Percentiles rank a stretch among this genome's conserved stretches.
These are phyloP conservation scores for Penicillium herquei DNA, from an alignment of 495 filamentous ascomycete species.

Conservation along the genomic window DNA sequence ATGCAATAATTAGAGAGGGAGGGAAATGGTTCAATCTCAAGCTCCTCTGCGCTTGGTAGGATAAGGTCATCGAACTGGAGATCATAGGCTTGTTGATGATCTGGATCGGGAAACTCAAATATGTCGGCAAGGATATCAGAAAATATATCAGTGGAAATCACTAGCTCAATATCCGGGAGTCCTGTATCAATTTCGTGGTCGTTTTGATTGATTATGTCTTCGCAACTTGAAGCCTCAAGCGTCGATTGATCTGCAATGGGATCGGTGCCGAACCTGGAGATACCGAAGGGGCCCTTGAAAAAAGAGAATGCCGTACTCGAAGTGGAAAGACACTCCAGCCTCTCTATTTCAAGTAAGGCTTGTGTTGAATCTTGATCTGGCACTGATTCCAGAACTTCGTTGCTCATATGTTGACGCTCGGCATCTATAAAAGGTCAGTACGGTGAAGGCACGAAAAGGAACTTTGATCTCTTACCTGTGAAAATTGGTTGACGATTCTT, in stretches of 20 bases:
- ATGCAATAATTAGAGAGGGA: not conserved
- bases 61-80: not conserved
- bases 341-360: constrained; percentile 15
- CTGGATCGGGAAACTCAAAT: not conserved
- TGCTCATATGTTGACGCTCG: constrained; percentile 17
- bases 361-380: constrained; percentile 4
- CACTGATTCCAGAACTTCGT: constrained; percentile 3
- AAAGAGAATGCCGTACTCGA: not conserved
- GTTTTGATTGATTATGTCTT: not conserved
- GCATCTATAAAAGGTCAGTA: constrained; percentile 7
- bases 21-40: not conserved
- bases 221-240: not conserved
- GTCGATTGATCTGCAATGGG: not conserved
- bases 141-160: not conserved
- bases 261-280: constrained; percentile 2
- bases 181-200: not conserved
- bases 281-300: constrained; percentile 20
- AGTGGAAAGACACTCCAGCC: not conserved
- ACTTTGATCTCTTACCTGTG: constrained; percentile 6
- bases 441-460: not conserved
- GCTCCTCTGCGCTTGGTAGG: not conserved
- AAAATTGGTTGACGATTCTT: constrained; percentile 19
- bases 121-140: not conserved
- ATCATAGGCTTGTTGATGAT: too few relatives aligned
- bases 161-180: too few relatives aligned